Evolutionary conservation across 768 basidiomycete species (phyloP), one percentile per base, ranked within the genome.

Genomic region (Dacryopinax primogenitus): DNA sequence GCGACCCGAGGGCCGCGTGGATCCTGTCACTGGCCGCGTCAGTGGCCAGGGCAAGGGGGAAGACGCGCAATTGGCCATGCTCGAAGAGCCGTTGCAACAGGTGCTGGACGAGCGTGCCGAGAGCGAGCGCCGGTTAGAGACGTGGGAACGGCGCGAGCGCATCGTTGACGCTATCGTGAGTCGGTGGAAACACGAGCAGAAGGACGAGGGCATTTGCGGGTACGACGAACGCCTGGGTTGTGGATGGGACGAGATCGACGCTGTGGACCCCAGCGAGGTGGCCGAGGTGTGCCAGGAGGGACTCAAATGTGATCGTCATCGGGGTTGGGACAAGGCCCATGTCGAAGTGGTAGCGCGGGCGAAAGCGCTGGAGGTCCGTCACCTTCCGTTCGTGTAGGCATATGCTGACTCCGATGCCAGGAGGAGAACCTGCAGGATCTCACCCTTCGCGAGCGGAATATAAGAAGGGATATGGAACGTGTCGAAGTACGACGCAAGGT

Each of bases 151-250:
- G 85, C 81, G 87, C 65, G 86, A 86, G 75, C 81, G 80, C 65
- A 73, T 90, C 32, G 76, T 88, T 16, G 80, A 83, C 65, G 78
- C 88, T 44, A 88, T 88, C 26, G 79, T 77, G n/a, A 82, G 82
- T 45, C 80, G 51, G 4, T 58, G 88, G 36, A 83, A 87, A 11
- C 83, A 84, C 66, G 75, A 77, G n/a, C 72, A 83, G 16, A 82
- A 83, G 18, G 82, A 84, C 69, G 72, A 71, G 4, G 72, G 70
- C 21, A 69, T 68, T 33, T 96, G 92, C 74, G 92, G 93, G 3
- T 93, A 92, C 85, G 92, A 96, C 73, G 85, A 86, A 70, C 80
- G 92, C 33, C 78, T 96, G 26, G 87, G 87, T 66, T 86, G 90
- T 71, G 86, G 84, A 69, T 90, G 90, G 67, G 85, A 85, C 33